These are phyloP conservation scores for Anastatica hierochuntica DNA, from an alignment of 345 rosid species.

Conservation along the genomic window DNA sequence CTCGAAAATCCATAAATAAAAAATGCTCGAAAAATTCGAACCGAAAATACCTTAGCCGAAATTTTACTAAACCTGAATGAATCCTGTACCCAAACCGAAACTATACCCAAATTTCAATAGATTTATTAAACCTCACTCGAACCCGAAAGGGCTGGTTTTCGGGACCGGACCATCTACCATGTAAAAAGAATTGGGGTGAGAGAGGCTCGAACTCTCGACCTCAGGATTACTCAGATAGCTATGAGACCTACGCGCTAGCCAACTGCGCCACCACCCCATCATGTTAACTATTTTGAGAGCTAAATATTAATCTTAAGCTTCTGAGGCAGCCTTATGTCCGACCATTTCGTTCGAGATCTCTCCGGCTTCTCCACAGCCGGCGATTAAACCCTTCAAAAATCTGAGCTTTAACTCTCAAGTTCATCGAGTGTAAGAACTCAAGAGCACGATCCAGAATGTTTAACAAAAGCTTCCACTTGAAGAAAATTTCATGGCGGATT, in stretches of 20 bases:
- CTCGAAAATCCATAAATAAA: no score
- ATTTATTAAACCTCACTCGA: no score
- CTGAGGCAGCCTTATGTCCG: no score
- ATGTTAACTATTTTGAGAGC: background rate
- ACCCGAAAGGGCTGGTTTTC: no score
- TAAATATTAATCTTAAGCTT: no score
- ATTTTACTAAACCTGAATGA: no score
- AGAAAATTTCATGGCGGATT: slow-evolving; percentile 30
- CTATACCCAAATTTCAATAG: no score
- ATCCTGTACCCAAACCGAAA: no score
- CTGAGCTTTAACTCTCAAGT: background rate
- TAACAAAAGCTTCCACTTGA: slow-evolving; percentile 25
- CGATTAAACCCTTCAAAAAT: slow-evolving; percentile 16
- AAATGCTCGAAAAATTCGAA: no score
- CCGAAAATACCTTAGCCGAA: no score
- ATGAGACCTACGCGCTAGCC: slow-evolving; percentile 95
- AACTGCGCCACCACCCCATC: slow-evolving; percentile 86
- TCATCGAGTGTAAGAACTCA: background rate
- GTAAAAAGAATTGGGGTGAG: slow-evolving; percentile 48
- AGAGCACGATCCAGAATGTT: slow-evolving; percentile 27
- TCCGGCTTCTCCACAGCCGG: slow-evolving; percentile 18
- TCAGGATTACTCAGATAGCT: slow-evolving; percentile 68
- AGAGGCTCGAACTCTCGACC: slow-evolving; percentile 90
- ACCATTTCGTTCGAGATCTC: no score
- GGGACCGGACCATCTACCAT: no score